phyloP scores from a whole-genome alignment of 202 grass and related monocot genomes.

The Panicum hallii region DNA sequence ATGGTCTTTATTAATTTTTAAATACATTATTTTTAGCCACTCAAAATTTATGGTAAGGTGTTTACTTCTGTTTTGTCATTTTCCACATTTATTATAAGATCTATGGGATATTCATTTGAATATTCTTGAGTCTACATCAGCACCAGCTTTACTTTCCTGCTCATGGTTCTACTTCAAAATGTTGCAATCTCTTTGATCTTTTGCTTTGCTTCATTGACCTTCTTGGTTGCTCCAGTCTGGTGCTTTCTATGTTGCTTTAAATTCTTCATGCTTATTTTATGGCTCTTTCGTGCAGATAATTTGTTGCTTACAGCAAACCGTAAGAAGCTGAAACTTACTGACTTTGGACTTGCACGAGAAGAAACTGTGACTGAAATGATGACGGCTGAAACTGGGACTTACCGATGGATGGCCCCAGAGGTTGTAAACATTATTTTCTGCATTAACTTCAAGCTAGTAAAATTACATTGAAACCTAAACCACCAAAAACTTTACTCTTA shows the following conservation, averaged over 20 bases:
- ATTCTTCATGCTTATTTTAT: slow-evolving; percentile 29
- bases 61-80: slow-evolving; percentile 14
- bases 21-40: slow-evolving; percentile 32
- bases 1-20: background rate
- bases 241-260: slow-evolving; percentile 35
- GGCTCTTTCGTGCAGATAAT: slow-evolving; percentile 81
- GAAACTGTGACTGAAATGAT: slow-evolving; percentile 99
- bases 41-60: slow-evolving; percentile 8
- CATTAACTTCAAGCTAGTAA: slow-evolving; percentile 29
- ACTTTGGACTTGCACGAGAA: slow-evolving; percentile 99
- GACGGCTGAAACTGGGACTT: slow-evolving; percentile 99
- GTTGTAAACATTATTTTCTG: slow-evolving; percentile 57
- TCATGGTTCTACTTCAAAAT: slow-evolving; percentile 41
- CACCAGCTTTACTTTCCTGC: slow-evolving; percentile 32
- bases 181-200: slow-evolving; percentile 33
- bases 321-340: slow-evolving; percentile 97
- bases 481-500: background rate
- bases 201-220: slow-evolving; percentile 34
- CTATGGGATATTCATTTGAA: background rate
- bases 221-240: slow-evolving; percentile 23
- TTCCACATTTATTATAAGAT: slow-evolving; percentile 7
- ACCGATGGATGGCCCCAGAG: slow-evolving; percentile 99
- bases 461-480: slow-evolving; percentile 17
- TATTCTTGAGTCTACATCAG: slow-evolving; percentile 29
- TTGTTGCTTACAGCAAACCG: slow-evolving; percentile 95